Base-by-base conservation (phyloP, 768 basidiomycete genomes). In the Kwoniella sp. region DNA sequence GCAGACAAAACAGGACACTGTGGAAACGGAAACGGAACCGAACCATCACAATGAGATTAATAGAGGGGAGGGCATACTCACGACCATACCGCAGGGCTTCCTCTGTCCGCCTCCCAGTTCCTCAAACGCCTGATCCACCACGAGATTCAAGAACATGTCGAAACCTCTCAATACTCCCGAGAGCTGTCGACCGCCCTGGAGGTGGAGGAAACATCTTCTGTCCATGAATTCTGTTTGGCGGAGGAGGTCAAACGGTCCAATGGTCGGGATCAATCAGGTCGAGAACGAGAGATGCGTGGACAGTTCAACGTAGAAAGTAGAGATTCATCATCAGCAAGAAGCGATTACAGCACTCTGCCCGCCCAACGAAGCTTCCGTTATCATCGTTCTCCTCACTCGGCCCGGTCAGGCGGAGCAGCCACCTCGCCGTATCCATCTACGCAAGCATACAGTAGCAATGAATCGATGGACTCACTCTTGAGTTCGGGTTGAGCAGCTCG, bases 161-260 rank as follows among this genome's bases (percentile, higher is more conserved):
- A 96, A 99, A 58, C 96, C 96, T 68, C 96, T 89, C 56, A 99
- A 83, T 15, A 88, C 88, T 60, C 96, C 96, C 83, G 91, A 93
- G 75, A 99, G 91, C 86, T 92, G 92, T 76, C 95, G 89, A 61
- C 93, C 93, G 17, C 81, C 82, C 79, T 96, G 93, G 7, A 99
- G 84, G 83, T 95, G 88, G 75, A 99, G 85, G 82, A 94, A 94
- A 72, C 98, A 84, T 77, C 90, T 91, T 84, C 97, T 95, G 86
- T 99, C 96, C 94, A 99, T 98, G 80, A 96, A 99, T 91, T 98
- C 81, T 51, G n/a, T n/a, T n/a, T n/a, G n/a, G n/a, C n/a, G n/a
- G 62, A 0, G 25, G 12, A 38, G 34, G 29, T 31, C 20, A 25
- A 31, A 37, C 9, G 50, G 50, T 51, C 9, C n/a, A n/a, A n/a